Evolutionary conservation across 495 filamentous ascomycete species (phyloP).

Genomic region (Acidiella bohemica): DNA sequence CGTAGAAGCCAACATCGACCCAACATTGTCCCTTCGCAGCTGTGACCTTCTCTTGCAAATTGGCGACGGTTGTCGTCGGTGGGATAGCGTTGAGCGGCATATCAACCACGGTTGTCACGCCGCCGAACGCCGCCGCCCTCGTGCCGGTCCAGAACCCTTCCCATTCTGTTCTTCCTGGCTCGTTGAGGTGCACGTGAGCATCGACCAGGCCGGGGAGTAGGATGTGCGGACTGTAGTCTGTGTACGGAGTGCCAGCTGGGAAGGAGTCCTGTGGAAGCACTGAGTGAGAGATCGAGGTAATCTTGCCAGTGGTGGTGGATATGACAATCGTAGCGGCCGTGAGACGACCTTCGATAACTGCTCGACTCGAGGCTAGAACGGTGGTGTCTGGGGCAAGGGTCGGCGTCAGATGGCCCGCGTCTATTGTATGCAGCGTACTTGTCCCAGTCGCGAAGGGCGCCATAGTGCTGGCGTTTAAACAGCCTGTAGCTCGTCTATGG

Average conservation of each 20-base stretch:
- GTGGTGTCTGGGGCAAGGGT: constrained; percentile 30
- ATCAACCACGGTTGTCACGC: constrained; percentile 95
- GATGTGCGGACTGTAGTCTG: constrained; percentile 74
- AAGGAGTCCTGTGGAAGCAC: constrained; percentile 62
- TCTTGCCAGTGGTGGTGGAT: constrained; percentile 68
- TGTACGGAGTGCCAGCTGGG: constrained; percentile 55
- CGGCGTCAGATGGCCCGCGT: background rate
- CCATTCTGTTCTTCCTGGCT: constrained; percentile 96
- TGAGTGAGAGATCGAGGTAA: constrained; percentile 59
- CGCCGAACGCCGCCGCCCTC: constrained; percentile 83
- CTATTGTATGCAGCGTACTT: background rate
- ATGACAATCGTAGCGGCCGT: constrained; percentile 68
- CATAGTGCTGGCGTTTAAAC: background rate
- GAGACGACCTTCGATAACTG: constrained; percentile 53
- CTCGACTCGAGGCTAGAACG: constrained; percentile 72
- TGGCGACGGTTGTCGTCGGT: constrained; percentile 78
- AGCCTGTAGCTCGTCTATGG: too few relatives aligned
- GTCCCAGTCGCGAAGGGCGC: constrained; percentile 3
- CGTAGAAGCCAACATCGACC: constrained; percentile 98
- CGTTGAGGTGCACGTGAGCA: constrained; percentile 95
- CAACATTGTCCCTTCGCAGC: constrained; percentile 87
- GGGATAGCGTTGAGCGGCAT: constrained; percentile 98
- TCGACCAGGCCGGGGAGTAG: constrained; percentile 88
- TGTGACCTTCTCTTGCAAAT: constrained; percentile 68
- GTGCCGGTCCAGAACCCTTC: constrained; percentile 94